Conservation (phyloP, 2,329 filamentous ascomycete species). For the Neocatenulostroma microsporum region DNA sequence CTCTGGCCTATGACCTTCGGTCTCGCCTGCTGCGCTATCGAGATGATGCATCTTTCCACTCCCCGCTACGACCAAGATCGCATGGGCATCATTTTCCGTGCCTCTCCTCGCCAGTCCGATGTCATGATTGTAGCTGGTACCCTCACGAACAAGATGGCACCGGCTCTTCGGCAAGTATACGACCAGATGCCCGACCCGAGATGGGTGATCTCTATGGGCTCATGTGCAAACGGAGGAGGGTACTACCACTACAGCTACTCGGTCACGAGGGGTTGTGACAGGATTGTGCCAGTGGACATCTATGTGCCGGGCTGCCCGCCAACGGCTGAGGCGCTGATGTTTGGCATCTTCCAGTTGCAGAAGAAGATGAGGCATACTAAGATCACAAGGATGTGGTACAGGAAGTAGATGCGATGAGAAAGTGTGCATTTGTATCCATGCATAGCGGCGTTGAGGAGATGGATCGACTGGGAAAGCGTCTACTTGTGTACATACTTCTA, state of each 20-base stretch:
- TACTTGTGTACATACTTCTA: too few species aligned
- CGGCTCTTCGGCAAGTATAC: constrained; percentile 77
- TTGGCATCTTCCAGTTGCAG: constrained; percentile 65
- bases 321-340: constrained; percentile 47
- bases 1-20: constrained; percentile 85
- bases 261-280: constrained; percentile 65
- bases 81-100: constrained; percentile 81
- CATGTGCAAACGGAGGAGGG: constrained; percentile 71
- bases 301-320: constrained; percentile 67
- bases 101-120: constrained; percentile 78
- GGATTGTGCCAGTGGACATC: constrained; percentile 70
- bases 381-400: constrained; percentile 50
- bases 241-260: constrained; percentile 80
- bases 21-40: constrained; percentile 78
- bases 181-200: constrained; percentile 91
- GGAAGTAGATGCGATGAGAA: constrained; percentile 33
- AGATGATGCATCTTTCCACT: constrained; percentile 88
- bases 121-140: constrained; percentile 92
- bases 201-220: constrained; percentile 80
- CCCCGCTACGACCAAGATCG: constrained; percentile 84
- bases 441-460: constrained; percentile 7
- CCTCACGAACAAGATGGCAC: constrained; percentile 92
- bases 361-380: constrained; percentile 60
- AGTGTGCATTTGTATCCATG: constrained; percentile 2
- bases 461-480: too few species aligned